Percentiles rank a stretch among this genome's conserved stretches.
Evolutionary conservation across 768 basidiomycete species (phyloP).

Genomic region (Pilatotrama ljubarskyi): DNA sequence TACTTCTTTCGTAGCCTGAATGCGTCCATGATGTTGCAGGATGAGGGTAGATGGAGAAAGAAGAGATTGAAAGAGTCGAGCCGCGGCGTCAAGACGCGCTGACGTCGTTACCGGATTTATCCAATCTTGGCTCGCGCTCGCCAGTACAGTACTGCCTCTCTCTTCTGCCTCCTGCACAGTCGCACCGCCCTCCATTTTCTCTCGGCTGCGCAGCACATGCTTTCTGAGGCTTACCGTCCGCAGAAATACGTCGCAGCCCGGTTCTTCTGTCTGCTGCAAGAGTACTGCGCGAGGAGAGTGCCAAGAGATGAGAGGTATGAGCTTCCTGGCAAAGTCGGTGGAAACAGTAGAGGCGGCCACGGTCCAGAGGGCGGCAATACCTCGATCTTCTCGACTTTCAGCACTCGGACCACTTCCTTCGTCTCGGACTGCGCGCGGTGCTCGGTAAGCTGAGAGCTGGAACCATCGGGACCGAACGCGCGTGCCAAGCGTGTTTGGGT

Average conservation of each 20-base stretch:
- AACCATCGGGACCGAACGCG: no score
- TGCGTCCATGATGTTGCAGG: constrained; percentile 60
- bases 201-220: not conserved
- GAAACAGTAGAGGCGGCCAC: no score
- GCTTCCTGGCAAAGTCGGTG: no score
- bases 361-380: no score
- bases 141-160: constrained; percentile 5
- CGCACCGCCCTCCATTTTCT: constrained; percentile 2
- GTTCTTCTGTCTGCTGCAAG: not conserved
- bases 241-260: not conserved
- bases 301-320: no score
- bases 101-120: constrained; percentile 27
- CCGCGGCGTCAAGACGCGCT: constrained; percentile 14
- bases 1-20: constrained; percentile 89
- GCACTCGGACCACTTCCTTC: no score
- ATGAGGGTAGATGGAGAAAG: constrained; percentile 6
- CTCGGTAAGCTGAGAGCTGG: no score
- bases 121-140: constrained; percentile 2
- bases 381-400: no score
- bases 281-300: no score
- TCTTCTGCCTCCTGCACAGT: constrained; percentile 10
- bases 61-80: not conserved
- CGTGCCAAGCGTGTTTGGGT: no score
- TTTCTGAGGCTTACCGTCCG: not conserved
- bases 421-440: no score